These are phyloP conservation scores for Meripilus lineatus DNA, from an alignment of 1,284 basidiomycete species.

Conservation along the genomic window DNA sequence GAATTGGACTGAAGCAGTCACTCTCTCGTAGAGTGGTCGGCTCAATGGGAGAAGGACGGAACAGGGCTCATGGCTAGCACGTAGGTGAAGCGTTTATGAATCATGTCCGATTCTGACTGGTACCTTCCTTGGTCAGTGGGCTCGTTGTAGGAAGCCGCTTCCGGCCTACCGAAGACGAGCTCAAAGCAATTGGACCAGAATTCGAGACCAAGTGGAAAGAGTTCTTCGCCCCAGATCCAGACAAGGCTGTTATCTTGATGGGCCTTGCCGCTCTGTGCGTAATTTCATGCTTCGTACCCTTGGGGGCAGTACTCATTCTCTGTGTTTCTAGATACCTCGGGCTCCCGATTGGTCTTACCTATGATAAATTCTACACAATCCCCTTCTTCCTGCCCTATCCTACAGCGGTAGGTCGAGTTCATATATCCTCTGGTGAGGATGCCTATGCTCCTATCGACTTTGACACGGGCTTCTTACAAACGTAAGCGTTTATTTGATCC, in stretches of 20 bases:
- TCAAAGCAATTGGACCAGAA: slow-evolving; percentile 74
- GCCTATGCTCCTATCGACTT: slow-evolving; percentile 34
- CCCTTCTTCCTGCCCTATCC: slow-evolving; percentile 29
- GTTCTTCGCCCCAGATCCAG: slow-evolving; percentile 74
- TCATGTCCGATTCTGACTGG: background rate
- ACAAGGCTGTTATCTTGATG: slow-evolving; percentile 56
- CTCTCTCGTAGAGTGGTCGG: slow-evolving; percentile 28
- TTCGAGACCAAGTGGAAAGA: slow-evolving; percentile 62
- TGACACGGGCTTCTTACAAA: slow-evolving; percentile 24
- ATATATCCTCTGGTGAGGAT: slow-evolving; percentile 36
- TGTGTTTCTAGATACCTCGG: slow-evolving; percentile 1
- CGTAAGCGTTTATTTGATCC: slow-evolving; percentile 17
- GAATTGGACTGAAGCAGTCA: too few relatives aligned
- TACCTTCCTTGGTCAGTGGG: slow-evolving; percentile 22
- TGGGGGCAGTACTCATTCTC: background rate
- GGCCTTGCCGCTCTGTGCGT: slow-evolving; percentile 2
- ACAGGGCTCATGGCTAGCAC: slow-evolving; percentile 46
- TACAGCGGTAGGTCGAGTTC: slow-evolving; percentile 35
- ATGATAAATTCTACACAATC: slow-evolving; percentile 4
- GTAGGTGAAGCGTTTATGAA: slow-evolving; percentile 23
- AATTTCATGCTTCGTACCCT: background rate
- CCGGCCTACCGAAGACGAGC: slow-evolving; percentile 60
- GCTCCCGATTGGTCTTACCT: background rate
- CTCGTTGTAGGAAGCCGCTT: slow-evolving; percentile 52
- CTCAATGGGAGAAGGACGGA: slow-evolving; percentile 40